Base-by-base conservation (phyloP, 2,329 filamentous ascomycete species). In the Alternaria longipes region DNA sequence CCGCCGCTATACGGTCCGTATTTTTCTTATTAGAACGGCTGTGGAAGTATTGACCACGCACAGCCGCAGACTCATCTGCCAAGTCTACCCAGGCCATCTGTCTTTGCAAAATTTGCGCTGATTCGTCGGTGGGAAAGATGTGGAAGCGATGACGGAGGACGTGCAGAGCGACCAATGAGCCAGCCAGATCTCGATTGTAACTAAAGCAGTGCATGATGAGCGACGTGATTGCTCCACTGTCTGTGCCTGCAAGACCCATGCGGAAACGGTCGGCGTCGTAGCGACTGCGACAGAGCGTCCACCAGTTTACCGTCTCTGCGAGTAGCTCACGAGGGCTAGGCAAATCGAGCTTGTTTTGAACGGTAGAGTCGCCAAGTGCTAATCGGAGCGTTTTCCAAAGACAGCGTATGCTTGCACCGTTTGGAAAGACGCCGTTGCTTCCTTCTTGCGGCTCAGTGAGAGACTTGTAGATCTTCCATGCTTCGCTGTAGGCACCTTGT, bases 151-250 rank as follows among this genome's bases (percentile, higher is more conserved):
- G 60, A 8, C 67, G 64, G 5, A 79, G 51, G 9, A 73, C 68
- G 56, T 78, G 74, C 26, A 79, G 49, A n/a, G 76, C 71, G 16
- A 79, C 63, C 8, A 79, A 71, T 5, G 73, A 71, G n/a, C 77
- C 78, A 14, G 72, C 59, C 1, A 78, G 59, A 55, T 79, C 76
- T 28, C 70, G 63, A 20, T 62, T 66, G 42, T 71, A 75, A 60
- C 73, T 74, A 64, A 79, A 79, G 60, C 75, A 78, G 36, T 76
- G 71, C 63, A 78, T 65, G n/a, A 79, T 67, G 20, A 76, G 56
- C 14, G 56, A 58, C 9, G 59, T 65, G 18, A 77, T 66, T 6
- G 73, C 74, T 12, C 65, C 68, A 12, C 63, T 57, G 16, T 73
- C 59, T n/a, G 56, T 50, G 16, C 59, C 72, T 16, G 68, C 65